Base-by-base conservation (phyloP, 1,284 basidiomycete genomes). In the Puccinia hordei region DNA sequence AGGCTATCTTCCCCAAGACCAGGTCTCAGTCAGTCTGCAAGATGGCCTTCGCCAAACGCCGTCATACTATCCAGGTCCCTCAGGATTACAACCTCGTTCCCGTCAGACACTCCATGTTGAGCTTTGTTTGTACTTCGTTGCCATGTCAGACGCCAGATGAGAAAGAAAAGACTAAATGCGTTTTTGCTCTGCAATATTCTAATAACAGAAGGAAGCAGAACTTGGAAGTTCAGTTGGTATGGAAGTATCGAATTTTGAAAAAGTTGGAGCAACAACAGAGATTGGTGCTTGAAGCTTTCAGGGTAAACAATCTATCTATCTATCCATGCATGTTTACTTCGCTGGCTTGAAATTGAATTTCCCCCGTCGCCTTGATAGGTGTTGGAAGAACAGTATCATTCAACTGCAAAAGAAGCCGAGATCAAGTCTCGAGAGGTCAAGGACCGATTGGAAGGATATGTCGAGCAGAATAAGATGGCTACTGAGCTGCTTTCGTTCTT, bases 191-290 rank as follows among this genome's bases (percentile, higher is more conserved):
- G 30, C n/a, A n/a, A n/a, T n/a, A n/a, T 35, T 63, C 17, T 63
- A 1, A 38, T 15, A 63, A 49, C 49, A 69, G 66, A n/a, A 69
- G 33, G 69, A 73, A 73, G 24, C 69, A 73, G 33, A 73, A 73
- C 24, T 35, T 73, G 33, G 69, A 73, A 17, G 69, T 73, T 35
- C 46, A 73, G 69, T 22, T 73, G 51, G 51, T 73, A 30, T 73
- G 69, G 69, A 51, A 57, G 35, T 73, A 73, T 73, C 33, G 53
- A 35, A 27, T 30, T 2, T 33, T 73, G 27, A 49, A 73, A 57
- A 46, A 53, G 17, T 15, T 41, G 35, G 69, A 49, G 19, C 46
- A 73, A 49, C 8, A 57, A 24, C 69, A 73, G 51, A 73, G 53
- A 27, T 57, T 24, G 30, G 33, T 57, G 17, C 44, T 73, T 35